Evolutionary conservation across 305 asterid species (phyloP).

Genomic region (Petunia hybrid): DNA sequence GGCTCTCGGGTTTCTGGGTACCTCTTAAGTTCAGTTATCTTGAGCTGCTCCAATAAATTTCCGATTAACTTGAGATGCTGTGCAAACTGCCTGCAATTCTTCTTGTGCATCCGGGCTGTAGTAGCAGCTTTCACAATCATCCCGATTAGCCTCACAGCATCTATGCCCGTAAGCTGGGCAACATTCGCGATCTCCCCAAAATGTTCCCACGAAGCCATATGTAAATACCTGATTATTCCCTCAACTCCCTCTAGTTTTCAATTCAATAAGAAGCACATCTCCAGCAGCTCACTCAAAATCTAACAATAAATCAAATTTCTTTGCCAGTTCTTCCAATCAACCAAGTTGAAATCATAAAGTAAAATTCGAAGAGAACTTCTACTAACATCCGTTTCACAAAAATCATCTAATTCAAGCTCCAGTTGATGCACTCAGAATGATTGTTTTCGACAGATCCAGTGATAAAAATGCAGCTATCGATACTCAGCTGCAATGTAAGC

Average conservation of each 20-base stretch:
- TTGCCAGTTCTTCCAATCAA: neutral
- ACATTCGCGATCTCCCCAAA: slow-evolving; percentile 77
- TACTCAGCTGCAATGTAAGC: slow-evolving; percentile 33
- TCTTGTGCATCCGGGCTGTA: slow-evolving; percentile 91
- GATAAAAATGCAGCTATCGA: neutral
- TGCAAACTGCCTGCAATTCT: slow-evolving; percentile 79
- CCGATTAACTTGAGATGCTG: slow-evolving; percentile 79
- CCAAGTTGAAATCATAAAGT: neutral
- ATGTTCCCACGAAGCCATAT: slow-evolving; percentile 73
- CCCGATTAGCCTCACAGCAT: slow-evolving; percentile 75
- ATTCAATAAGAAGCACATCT: neutral
- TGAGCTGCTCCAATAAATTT: slow-evolving; percentile 74
- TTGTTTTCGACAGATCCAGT: slow-evolving; percentile 16
- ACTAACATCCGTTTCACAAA: neutral
- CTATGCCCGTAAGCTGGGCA: slow-evolving; percentile 75
- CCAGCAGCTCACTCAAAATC: slow-evolving; percentile 11
- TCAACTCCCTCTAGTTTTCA: slow-evolving; percentile 19
- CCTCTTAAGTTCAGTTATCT: slow-evolving; percentile 66
- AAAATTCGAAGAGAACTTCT: neutral
- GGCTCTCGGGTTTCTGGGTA: slow-evolving; percentile 76
- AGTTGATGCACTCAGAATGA: neutral
- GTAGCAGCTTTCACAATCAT: slow-evolving; percentile 80
- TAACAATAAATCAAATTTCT: neutral
- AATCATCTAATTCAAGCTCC: slow-evolving; percentile 27
- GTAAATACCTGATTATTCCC: neutral